These are phyloP conservation scores for Geotrichum ghanense DNA, from an alignment of 805 yeast genomes.

Conservation along the genomic window DNA sequence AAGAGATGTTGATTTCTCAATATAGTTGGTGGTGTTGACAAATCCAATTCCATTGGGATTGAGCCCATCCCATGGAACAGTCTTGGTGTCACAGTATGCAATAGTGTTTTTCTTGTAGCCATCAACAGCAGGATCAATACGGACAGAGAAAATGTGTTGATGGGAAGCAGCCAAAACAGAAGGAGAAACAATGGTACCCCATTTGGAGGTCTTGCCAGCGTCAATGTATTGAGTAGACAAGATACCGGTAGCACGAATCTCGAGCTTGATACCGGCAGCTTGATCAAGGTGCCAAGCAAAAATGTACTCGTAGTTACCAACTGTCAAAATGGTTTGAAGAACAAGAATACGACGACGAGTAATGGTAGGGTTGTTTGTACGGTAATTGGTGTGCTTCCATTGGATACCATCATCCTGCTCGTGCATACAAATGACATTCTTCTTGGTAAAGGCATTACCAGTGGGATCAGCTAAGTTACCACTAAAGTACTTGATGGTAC, in stretches of 20 bases:
- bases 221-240: conserved; percentile 77
- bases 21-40: conserved; percentile 45
- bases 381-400: conserved; percentile 70
- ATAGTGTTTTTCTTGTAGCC: conserved; percentile 69
- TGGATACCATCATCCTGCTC: conserved; percentile 75
- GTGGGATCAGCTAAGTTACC: conserved; percentile 43
- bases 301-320: conserved; percentile 74
- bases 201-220: conserved; percentile 49
- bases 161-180: conserved; percentile 77
- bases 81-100: conserved; percentile 50
- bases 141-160: conserved; percentile 68
- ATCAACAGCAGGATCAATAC: conserved; percentile 74
- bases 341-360: conserved; percentile 67
- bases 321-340: conserved; percentile 74
- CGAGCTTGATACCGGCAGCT: conserved; percentile 68
- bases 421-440: conserved; percentile 70
- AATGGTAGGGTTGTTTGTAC: conserved; percentile 59
- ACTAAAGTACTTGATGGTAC: conserved; percentile 67
- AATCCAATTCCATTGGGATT: conserved; percentile 68
- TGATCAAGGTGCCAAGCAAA: conserved; percentile 61
- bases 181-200: conserved; percentile 67
- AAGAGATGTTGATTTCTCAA: conserved; percentile 60
- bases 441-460: conserved; percentile 53
- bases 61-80: conserved; percentile 41
- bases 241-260: conserved; percentile 80